Evolutionary conservation across 2,329 filamentous ascomycete genomes (phyloP), one percentile per base, ranked within the genome.

Genomic region (Diaporthe ampelina): DNA sequence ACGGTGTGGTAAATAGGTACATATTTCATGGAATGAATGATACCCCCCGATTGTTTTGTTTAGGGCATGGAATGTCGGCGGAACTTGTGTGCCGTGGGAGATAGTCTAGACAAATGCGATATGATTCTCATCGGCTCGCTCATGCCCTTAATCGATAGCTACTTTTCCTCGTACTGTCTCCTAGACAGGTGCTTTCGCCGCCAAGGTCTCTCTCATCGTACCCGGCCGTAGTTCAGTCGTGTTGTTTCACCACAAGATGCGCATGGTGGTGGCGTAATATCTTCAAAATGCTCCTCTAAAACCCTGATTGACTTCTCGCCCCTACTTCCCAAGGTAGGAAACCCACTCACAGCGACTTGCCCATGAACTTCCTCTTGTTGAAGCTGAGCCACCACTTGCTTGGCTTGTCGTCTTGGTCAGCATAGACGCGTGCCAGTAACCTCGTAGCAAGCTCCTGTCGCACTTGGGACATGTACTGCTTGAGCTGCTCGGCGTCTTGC

Each of bases 301-400:
- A 15, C 19, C 26, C 43, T 26, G 21, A 32, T 32, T 40, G 35
- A 37, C 57, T 29, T 58, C 3, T 4, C 10, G 19, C 24, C 35
- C 4, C 29, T 35, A 35, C 67, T 29, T 21, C 56, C 32, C 59
- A 17, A 21, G 15, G 9, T 15, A 35, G 45, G 6, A 19, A 15
- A 26, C 52, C 83, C 88, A 95, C 85, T 83, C 88, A 95, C 85
- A 97, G 87, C 78, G 91, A 90, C 91, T 98, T 98, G 83, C 95
- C 95, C 97, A 99, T 98, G 83, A 99, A 99, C 91, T 98, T 98
- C 86, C 97, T 93, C 92, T 98, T 98, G 71, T 94, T 94, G 84
- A 98, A 99, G 88, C 97, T 98, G 83, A 99, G 86, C 97, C 97
- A 99, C 94, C 96, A 98, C 91, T 97, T 91, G 84, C 87, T 90